Base-by-base conservation (phyloP, 2,329 filamentous ascomycete species). In the Aspergillus sp. region DNA sequence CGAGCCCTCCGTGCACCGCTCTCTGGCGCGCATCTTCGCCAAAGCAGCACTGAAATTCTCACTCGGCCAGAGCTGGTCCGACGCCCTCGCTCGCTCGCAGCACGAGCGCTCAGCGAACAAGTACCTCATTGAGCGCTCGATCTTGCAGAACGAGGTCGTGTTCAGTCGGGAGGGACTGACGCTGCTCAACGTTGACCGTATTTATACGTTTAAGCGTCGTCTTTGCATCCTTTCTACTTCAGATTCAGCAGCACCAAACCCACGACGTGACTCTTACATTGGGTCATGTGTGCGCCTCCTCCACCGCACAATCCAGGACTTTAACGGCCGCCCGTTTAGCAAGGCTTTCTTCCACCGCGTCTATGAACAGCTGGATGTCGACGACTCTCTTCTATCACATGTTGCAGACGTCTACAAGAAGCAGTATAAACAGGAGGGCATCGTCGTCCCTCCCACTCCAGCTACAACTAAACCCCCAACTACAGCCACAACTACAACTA, bases 161-260 rank as follows among this genome's bases (percentile, higher is more conserved):
- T 78, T 77, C 66, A 75, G 72, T 55, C 72, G 75, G 45, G 77
- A 79, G 58, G 77, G 76, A 2, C 64, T 79, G 34, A 77, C 76
- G 0, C 61, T 79, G 7, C 67, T 79, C 11, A 77, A 73, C 53
- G 74, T 78, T 61, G 76, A 79, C 64, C 75, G 76, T 40, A 75
- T 79, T 56, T 78, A 77, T 56, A 77, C 72, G 13, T 72, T 79
- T 60, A 79, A 79, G 58, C 74, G 73, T 30, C 68, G 74, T 15
- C 69, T 79, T 7, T 75, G 71, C 56, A 68, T 74, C 5, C 68
- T 78, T 12, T 75, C 75, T 5, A 20, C 27, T 4, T 62, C 57
- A 17, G 63, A 60, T 30, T 30, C 27, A 30, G 11, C 27, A 11
- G 3, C 27, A 13, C 67, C 64, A 3, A 64, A 65, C 46, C 67